Base-by-base conservation (phyloP, 805 yeast genomes). In the Ogataea nakhonphanomensis region DNA sequence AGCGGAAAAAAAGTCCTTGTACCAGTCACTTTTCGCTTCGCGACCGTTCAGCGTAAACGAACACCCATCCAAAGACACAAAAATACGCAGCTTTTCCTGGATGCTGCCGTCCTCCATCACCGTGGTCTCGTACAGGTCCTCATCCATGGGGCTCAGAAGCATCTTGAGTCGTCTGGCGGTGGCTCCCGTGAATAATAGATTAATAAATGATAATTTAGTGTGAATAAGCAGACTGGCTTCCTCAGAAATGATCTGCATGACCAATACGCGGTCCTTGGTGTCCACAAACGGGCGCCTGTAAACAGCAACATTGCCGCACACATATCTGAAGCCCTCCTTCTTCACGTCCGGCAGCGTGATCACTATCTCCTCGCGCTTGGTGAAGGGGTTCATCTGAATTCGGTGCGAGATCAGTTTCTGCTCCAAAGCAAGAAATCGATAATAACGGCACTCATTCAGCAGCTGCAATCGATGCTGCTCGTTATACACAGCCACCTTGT, bases 401-500 rank as follows among this genome's bases (percentile, higher is more conserved):
- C 59, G 59, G 50, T 73, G 76, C 35, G 73, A 72, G n/a, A 84
- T 60, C 17, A 89, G 57, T 44, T 71, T 62, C 62, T 88, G 95
- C 57, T 84, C 95, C 27, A 89, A 65, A 26, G 79, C 88, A 33
- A 76, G 64, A 50, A 89, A 82, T 33, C 91, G 69, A 59, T 86
- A 89, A 62, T 84, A 89, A 32, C 74, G 70, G 48, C 95, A 84
- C 55, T 89, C 97, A 37, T 69, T 69, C 7, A 82, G 59, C 43
- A 89, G 65, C 11, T 74, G 59, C 8, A 63, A 58, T 30, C 96
- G 69, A 55, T 81, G 84, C 1, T 61, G 58, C 29, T 79, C 83
- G 40, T 71, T 66, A 32, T 55, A 53, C 13, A 84, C 67, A 1
- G 66, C 63, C 13, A 76, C 50, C 3, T 64, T 55, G 26, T 76